phyloP scores from a whole-genome alignment of 2,329 filamentous ascomycete species.

The Ophiostoma angusticollis region DNA sequence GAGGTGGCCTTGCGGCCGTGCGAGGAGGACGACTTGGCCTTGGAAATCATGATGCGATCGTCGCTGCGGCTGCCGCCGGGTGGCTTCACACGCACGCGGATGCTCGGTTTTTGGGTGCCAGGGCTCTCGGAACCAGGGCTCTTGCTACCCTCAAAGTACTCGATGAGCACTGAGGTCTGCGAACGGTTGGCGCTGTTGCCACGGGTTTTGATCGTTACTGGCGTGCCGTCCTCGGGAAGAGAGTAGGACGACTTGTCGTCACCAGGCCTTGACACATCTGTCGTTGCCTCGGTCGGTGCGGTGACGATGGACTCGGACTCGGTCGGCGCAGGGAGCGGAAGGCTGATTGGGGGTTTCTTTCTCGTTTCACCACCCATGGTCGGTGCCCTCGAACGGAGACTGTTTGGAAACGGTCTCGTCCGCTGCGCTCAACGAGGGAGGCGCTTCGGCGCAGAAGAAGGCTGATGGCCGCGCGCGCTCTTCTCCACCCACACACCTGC shows the following conservation, averaged over 20 bases:
- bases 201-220: conserved; percentile 79
- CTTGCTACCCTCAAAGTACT: conserved; percentile 83
- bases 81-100: conserved; percentile 67
- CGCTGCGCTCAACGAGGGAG: conserved; percentile 1
- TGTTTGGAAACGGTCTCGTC: not conserved
- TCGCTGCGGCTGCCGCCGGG: conserved; percentile 54
- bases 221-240: conserved; percentile 75
- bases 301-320: conserved; percentile 46
- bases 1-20: conserved; percentile 50
- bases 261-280: conserved; percentile 55
- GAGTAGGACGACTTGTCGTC: conserved; percentile 65
- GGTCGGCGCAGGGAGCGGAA: conserved; percentile 67
- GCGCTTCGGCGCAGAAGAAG: not conserved
- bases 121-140: conserved; percentile 35
- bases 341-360: conserved; percentile 27
- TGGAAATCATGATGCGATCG: conserved; percentile 78
- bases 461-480: not conserved
- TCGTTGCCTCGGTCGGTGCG: conserved; percentile 48
- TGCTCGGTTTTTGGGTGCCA: conserved; percentile 63
- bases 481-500: no score
- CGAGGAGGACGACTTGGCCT: conserved; percentile 49
- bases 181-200: conserved; percentile 49
- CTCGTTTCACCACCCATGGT: conserved; percentile 33
- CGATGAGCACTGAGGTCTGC: conserved; percentile 83
- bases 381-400: conserved; percentile 3